These are phyloP conservation scores for Graphilbum sp. DNA, from an alignment of 2,329 filamentous ascomycete species.

Conservation along the genomic window DNA sequence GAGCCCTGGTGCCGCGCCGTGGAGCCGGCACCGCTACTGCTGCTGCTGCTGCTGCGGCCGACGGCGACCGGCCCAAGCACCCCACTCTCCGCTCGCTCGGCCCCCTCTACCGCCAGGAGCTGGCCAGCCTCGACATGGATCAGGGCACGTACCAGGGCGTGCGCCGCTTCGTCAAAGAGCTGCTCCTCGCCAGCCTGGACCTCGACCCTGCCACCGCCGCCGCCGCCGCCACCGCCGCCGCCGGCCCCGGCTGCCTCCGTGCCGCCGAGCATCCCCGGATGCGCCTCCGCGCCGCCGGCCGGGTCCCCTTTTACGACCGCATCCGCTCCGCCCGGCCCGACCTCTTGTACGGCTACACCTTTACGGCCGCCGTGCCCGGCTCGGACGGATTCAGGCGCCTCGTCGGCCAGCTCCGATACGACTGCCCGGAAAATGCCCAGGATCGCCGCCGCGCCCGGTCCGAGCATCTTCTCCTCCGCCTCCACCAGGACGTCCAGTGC, in stretches of 20 bases:
- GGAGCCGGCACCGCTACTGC: too few relatives aligned
- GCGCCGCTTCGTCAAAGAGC: not conserved
- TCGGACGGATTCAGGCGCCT: not conserved
- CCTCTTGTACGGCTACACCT: not conserved
- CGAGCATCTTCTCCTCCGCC: not conserved
- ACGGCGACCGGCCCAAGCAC: not conserved
- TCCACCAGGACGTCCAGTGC: not conserved
- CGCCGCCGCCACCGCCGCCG: too few relatives aligned
- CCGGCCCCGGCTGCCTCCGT: not conserved
- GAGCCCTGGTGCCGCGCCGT: not conserved
- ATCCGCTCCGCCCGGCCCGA: not conserved
- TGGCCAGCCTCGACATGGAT: not conserved
- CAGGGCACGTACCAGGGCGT: not conserved
- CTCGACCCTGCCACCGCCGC: not conserved
- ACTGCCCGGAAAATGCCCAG: not conserved
- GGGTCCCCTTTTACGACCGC: not conserved
- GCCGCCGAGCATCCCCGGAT: not conserved
- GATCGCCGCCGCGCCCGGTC: too few relatives aligned
- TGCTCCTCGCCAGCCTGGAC: not conserved
- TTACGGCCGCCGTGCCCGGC: not conserved
- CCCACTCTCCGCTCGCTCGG: not conserved
- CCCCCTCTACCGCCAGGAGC: not conserved
- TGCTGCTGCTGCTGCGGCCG: too few relatives aligned
- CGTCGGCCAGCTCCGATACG: not conserved
- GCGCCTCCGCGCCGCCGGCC: not conserved